Base-by-base conservation (phyloP, 192 early-diverging fungal species). In the Backusella sp. region DNA sequence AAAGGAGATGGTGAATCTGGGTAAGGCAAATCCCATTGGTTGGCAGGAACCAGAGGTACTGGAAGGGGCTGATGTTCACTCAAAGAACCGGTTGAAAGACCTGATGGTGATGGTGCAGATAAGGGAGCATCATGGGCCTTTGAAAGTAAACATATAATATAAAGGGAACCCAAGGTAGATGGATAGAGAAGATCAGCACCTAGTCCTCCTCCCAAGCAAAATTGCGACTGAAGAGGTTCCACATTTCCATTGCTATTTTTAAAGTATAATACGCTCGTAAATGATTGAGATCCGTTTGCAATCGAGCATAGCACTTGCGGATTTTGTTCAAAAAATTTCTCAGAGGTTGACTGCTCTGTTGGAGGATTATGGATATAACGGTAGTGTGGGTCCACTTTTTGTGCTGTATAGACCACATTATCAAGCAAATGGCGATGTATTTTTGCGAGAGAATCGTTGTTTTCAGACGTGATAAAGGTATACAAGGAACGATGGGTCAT, bases 151-250 rank as follows among this genome's bases (percentile, higher is more conserved):
- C 68, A 69, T 14, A 88, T 85, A 19, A 88, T 66, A 59, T 88
- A 88, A 17, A 86, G 76, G 35, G 85, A 80, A 32, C 76, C 76
- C 23, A 84, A 73, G 17, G 78, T 86, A 17, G 82, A 76, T 11
- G 84, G 84, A 28, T 79, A 73, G 4, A 71, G 66, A 14, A 88
- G 72, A 53, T 89, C 85, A 5, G 85, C 85, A 42, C 86, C 86
- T 11, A 88, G 68, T 39, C 88, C 88, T 69, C 88, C 88, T 34
- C 88, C 88, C 15, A 89, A 73, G 72, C 86, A 86, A 65, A 86
- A 80, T 34, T 79, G 73, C 1, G 84, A 72, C 30, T 79, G 79
- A 68, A 84, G 86, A 8, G 80, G 36, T 41, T 84, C 83, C 6
- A 79, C 77, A 35, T 78, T 76, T 14, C 88, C 86, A 73, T 76